Evolutionary conservation across 768 basidiomycete genomes (phyloP).

Genomic region (Bullera alba): DNA sequence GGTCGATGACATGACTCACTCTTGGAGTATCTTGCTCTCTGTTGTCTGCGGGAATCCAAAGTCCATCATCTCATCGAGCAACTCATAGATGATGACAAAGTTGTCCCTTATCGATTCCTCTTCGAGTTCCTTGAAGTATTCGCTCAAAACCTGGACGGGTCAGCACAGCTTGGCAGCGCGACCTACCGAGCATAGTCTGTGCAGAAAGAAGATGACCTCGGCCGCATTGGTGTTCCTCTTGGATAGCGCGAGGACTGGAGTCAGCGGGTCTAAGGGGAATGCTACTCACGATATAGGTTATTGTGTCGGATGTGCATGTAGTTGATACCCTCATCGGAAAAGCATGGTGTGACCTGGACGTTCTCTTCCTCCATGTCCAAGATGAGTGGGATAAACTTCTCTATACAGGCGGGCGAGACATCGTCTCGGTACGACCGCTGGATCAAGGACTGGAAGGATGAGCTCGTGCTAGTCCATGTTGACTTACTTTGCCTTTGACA

Average conservation of each 20-base stretch:
- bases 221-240: slow-evolving; percentile 93
- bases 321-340: slow-evolving; percentile 89
- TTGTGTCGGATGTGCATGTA: slow-evolving; percentile 98
- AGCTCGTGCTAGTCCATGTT: background rate
- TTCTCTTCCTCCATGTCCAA: slow-evolving; percentile 97
- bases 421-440: slow-evolving; percentile 96
- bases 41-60: slow-evolving; percentile 99
- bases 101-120: slow-evolving; percentile 99
- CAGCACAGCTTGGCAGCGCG: background rate
- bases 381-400: slow-evolving; percentile 84
- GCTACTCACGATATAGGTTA: slow-evolving; percentile 80
- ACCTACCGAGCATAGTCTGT: slow-evolving; percentile 62
- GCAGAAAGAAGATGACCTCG: slow-evolving; percentile 92
- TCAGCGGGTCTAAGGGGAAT: background rate
- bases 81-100: slow-evolving; percentile 97
- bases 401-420: slow-evolving; percentile 78
- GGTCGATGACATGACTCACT: slow-evolving; percentile 52
- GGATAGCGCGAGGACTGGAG: slow-evolving; percentile 81
- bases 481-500: slow-evolving; percentile 78
- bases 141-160: slow-evolving; percentile 66
- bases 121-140: slow-evolving; percentile 99
- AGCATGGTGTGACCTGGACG: slow-evolving; percentile 90
- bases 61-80: slow-evolving; percentile 99
- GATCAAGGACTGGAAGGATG: slow-evolving; percentile 60
- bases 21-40: slow-evolving; percentile 97